phyloP scores from a whole-genome alignment of 2,329 filamentous ascomycete species.

The Ascochyta fabae region DNA sequence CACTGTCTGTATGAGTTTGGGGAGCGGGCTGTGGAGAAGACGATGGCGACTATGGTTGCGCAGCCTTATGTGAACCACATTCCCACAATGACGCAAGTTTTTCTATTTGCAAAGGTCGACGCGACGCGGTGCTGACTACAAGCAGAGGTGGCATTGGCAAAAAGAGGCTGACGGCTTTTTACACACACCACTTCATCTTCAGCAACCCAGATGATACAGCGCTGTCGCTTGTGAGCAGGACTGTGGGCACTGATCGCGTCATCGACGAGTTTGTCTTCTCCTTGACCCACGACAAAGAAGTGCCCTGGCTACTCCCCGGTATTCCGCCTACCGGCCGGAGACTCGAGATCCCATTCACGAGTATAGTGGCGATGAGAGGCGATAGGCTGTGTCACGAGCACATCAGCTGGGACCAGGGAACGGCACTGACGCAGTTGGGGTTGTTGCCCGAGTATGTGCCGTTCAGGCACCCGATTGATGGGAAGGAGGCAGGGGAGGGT shows the following conservation, averaged over 20 bases:
- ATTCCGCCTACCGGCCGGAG: slow-evolving; percentile 39
- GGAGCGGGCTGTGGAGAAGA: slow-evolving; percentile 71
- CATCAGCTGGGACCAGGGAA: slow-evolving; percentile 73
- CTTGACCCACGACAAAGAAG: slow-evolving; percentile 40
- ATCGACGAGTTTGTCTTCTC: slow-evolving; percentile 48
- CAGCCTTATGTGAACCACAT: slow-evolving; percentile 82
- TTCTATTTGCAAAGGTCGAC: neutral
- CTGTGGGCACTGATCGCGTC: slow-evolving; percentile 73
- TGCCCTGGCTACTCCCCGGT: slow-evolving; percentile 47
- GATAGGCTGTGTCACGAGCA: slow-evolving; percentile 74
- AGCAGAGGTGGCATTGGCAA: slow-evolving; percentile 71
- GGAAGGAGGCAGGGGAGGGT: slow-evolving; percentile 43
- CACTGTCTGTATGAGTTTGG: slow-evolving; percentile 76
- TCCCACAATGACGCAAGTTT: slow-evolving; percentile 62
- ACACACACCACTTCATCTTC: slow-evolving; percentile 76
- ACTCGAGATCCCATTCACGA: slow-evolving; percentile 67
- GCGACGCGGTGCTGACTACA: neutral
- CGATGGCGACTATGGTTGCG: slow-evolving; percentile 82
- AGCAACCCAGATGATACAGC: slow-evolving; percentile 71
- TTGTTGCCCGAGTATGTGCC: slow-evolving; percentile 69
- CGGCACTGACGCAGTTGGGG: slow-evolving; percentile 66
- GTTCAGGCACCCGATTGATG: slow-evolving; percentile 56
- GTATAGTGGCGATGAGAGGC: slow-evolving; percentile 71
- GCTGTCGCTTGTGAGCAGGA: slow-evolving; percentile 74
- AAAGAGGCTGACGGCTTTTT: slow-evolving; percentile 68